Evolutionary conservation across 2,329 filamentous ascomycete species (phyloP), one percentile per base, ranked within the genome.

Genomic region (Colletotrichum lini): DNA sequence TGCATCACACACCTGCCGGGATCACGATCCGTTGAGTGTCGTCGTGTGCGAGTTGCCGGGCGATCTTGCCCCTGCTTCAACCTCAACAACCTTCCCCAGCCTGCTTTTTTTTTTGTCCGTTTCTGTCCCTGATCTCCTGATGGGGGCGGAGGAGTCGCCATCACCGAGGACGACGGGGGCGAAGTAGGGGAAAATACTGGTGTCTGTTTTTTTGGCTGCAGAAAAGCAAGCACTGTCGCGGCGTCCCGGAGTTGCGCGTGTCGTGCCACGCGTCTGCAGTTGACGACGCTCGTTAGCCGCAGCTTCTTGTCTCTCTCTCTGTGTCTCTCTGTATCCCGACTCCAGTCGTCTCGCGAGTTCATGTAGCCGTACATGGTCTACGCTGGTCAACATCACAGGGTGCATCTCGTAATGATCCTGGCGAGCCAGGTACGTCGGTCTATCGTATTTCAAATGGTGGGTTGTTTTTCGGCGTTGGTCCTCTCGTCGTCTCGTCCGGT

Each of bases 171-270:
- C 21, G 30, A 18, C 18, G 18, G 23, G 6, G n/a, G 30, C 23
- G 30, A 21, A 18, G 13, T 30, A 13, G 45, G 54, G 30, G 10
- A 64, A 49, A 12, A n/a, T 26, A 30, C 12, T 18, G 38, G 61
- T 53, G 15, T 21, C 23, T 4, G 30, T 30, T 30, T 8, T 9
- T 30, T 30, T 30, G 47, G 47, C 40, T 54, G 40, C 18, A 21
- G 42, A 56, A 18, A 30, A 72, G 65, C n/a, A 35, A 13, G 6
- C 45, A 12, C 50, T 30, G 40, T 53, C 35, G 18, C 52, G 45
- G 69, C 21, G 59, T 15, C 54, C 58, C 58, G 69, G 65, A 64
- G 16, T 26, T 70, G 61, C 62, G 30, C 50, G 64, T 67, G 63
- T 58, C 67, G n/a, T 70, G 40, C 42, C 68, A 68, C 61, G 53